Evolutionary conservation across 495 filamentous ascomycete genomes (phyloP).

Genomic region (Penicillium waksmanii): DNA sequence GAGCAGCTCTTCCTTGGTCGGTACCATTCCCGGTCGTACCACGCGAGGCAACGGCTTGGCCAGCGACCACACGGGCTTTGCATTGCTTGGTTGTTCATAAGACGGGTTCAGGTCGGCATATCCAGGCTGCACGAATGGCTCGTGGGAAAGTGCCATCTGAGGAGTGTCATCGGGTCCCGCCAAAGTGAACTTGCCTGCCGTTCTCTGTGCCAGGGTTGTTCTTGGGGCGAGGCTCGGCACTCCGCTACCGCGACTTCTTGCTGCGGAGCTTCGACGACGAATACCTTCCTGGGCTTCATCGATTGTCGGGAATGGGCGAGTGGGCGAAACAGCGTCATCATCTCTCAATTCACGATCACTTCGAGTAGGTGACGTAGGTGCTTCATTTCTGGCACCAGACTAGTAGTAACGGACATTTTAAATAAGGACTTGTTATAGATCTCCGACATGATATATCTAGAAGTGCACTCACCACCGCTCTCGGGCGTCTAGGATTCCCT

Average conservation of each 20-base stretch:
- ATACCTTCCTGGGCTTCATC: conserved; percentile 9
- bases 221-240: conserved; percentile 34
- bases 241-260: conserved; percentile 24
- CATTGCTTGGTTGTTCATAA: conserved; percentile 44
- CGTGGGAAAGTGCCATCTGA: conserved; percentile 38
- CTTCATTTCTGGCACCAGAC: conserved; percentile 12
- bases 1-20: conserved; percentile 42
- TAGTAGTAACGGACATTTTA: background rate
- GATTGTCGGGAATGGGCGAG: conserved; percentile 7
- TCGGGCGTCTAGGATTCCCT: conserved; percentile 2
- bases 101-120: conserved; percentile 51
- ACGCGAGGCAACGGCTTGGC: conserved; percentile 54
- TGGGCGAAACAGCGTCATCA: conserved; percentile 22
- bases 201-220: conserved; percentile 36
- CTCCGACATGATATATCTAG: background rate
- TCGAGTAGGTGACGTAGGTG: conserved; percentile 20
- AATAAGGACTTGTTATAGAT: background rate
- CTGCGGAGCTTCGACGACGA: conserved; percentile 30
- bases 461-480: conserved; percentile 15
- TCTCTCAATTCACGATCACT: conserved; percentile 5
- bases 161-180: conserved; percentile 43
- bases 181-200: conserved; percentile 41
- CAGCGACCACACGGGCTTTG: conserved; percentile 53
- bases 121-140: conserved; percentile 47
- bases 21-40: conserved; percentile 50